Conservation (phyloP, 495 filamentous ascomycete species). For the Penicillium angulare region DNA sequence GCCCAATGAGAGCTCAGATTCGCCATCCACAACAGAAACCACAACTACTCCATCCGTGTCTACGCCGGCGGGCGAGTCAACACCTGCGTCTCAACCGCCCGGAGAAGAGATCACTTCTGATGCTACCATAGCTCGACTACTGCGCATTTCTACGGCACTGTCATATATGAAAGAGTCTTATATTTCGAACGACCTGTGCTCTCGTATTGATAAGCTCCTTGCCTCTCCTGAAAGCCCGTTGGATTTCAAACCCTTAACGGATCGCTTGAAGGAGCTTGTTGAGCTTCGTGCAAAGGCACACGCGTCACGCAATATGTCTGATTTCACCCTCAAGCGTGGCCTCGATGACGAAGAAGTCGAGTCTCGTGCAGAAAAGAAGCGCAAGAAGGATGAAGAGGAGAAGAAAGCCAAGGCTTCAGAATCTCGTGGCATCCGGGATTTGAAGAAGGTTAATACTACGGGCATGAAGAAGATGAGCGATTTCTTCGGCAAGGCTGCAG, state of each 20-base stretch:
- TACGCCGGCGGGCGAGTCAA: constrained; percentile 41
- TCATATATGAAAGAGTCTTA: constrained; percentile 76
- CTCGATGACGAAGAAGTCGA: constrained; percentile 67
- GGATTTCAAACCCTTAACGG: constrained; percentile 68
- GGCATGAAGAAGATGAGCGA: constrained; percentile 98
- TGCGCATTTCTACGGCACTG: constrained; percentile 71
- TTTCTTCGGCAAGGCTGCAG: constrained; percentile 76
- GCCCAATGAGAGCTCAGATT: constrained; percentile 28
- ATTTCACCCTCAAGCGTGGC: constrained; percentile 73
- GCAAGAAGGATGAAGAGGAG: constrained; percentile 72
- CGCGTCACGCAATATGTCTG: constrained; percentile 61
- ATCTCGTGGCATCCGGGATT: constrained; percentile 68
- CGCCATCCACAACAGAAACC: constrained; percentile 36
- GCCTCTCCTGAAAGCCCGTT: constrained; percentile 41
- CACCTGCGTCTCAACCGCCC: constrained; percentile 29
- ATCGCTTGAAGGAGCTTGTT: constrained; percentile 62
- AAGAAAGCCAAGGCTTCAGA: constrained; percentile 68
- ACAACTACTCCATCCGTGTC: constrained; percentile 39
- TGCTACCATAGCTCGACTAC: constrained; percentile 55
- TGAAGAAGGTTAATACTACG: constrained; percentile 83
- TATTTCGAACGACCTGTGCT: constrained; percentile 52
- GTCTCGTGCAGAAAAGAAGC: constrained; percentile 55
- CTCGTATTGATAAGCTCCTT: constrained; percentile 49
- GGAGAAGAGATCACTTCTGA: constrained; percentile 35
- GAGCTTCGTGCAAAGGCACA: constrained; percentile 66